phyloP scores from a whole-genome alignment of 1,284 basidiomycete species.

The Ganoderma meredithae region DNA sequence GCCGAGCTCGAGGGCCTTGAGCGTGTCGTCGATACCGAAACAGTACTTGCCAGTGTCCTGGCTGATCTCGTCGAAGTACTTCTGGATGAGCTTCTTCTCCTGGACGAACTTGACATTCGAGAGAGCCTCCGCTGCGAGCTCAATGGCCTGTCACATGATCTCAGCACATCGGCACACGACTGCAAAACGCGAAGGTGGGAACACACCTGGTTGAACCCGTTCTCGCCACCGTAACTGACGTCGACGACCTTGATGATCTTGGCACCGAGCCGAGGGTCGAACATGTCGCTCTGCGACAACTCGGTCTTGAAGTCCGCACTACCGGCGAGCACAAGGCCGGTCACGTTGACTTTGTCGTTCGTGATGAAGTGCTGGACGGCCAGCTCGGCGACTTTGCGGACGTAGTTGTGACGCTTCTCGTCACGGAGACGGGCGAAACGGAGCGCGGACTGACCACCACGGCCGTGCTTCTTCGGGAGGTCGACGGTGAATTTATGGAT shows the following conservation, averaged over 20 bases:
- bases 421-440: conserved; percentile 99
- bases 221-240: conserved; percentile 98
- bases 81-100: conserved; percentile 97
- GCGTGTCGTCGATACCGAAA: conserved; percentile 97
- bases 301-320: conserved; percentile 99
- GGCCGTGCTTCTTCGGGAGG: conserved; percentile 99
- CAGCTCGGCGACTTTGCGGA: conserved; percentile 96
- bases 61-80: conserved; percentile 99
- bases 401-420: conserved; percentile 99
- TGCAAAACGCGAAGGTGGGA: neutral
- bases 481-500: conserved; percentile 99
- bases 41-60: conserved; percentile 98
- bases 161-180: neutral
- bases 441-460: conserved; percentile 99
- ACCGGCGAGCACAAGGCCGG: conserved; percentile 96
- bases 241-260: conserved; percentile 98
- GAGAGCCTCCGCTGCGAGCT: conserved; percentile 94
- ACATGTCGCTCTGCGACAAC: conserved; percentile 95
- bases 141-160: conserved; percentile 78
- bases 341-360: conserved; percentile 98
- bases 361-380: conserved; percentile 99
- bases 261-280: conserved; percentile 87
- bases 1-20: conserved; percentile 96
- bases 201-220: conserved; percentile 95
- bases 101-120: conserved; percentile 99